Evolutionary conservation across 495 filamentous ascomycete genomes (phyloP), one percentile per base, ranked within the genome.

Genomic region (Podospora anserina): DNA sequence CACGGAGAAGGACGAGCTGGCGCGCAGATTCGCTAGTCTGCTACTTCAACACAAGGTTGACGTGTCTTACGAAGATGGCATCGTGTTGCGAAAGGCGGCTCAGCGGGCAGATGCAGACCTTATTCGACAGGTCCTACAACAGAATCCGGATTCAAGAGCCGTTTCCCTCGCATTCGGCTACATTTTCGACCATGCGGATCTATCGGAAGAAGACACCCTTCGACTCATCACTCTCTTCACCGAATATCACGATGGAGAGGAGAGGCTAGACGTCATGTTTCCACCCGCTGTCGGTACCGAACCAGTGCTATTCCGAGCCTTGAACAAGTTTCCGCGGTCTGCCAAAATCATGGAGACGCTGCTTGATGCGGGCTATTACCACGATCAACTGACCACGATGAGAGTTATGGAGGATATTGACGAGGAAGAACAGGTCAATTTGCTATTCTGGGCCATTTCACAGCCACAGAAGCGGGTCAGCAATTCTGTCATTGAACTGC

Each of bases 391-490:
- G 61, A 79, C 74, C 1, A 74, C 6, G 6, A 71, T 72, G 26
- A 73, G 65, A 18, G 76, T 83, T 4, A 73, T 76, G 69, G 73
- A 76, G 0, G 78, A 79, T 6, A 64, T 78, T 4, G 80, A 82
- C 16, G 78, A 83, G 56, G 71, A 74, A 0, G 82, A 85, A 59
- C 62, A 76, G 19, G 81, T 81, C 61, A 80, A 72, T 19, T 70
- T 85, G 1, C 71, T 85, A 19, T 79, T 83, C 63, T 85, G 82
- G 82, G 72, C 80, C 5, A 70, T 85, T 3, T 61, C 79, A 13
- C 82, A 85, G 62, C 82, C 82, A 5, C 81, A 85, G 66, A 85
- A 85, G 71, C 77, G 76, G 64, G 74, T 84, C 54, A 85, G 82
- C 71, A 82, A 77, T 62, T 63, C 67, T 11, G 67, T 82, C 57